Conservation (phyloP, 441 rosid genomes). For the Erodium texanum region DNA sequence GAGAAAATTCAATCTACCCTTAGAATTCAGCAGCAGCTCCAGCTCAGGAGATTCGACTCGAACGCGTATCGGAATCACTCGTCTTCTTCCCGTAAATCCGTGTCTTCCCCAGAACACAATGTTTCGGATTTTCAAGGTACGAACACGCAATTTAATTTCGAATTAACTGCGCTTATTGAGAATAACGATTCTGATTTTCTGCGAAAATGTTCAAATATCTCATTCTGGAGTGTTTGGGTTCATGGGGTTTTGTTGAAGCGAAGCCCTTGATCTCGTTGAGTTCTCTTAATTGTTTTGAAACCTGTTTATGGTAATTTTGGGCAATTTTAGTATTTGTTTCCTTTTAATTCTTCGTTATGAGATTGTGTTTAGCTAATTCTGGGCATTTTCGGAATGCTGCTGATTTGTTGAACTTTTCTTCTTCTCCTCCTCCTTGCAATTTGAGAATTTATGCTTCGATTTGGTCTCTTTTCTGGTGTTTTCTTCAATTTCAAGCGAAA, state of each 20-base stretch:
- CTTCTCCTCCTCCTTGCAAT: no score
- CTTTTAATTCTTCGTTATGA: not conserved
- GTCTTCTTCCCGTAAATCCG: slow-evolving; percentile 31
- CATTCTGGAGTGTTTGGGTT: not conserved
- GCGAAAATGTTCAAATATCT: not conserved
- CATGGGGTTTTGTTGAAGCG: slow-evolving; percentile 13
- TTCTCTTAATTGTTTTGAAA: not conserved
- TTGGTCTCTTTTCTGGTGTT: no score
- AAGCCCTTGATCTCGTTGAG: slow-evolving; percentile 12
- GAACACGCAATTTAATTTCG: not conserved
- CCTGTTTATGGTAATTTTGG: no score
- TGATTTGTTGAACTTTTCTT: no score
- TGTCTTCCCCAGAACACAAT: slow-evolving; percentile 16
- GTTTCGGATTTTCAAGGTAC: slow-evolving; percentile 45
- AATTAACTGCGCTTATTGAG: no score
- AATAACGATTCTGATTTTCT: no score
- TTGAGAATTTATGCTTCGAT: no score
- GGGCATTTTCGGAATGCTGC: not conserved
- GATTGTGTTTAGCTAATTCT: not conserved
- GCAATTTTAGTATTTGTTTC: not conserved
- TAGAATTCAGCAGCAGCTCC: slow-evolving; percentile 18
- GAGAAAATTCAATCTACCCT: slow-evolving; percentile 9
- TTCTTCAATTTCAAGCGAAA: no score
- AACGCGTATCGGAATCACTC: slow-evolving; percentile 27
- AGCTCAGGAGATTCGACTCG: slow-evolving; percentile 23